Conservation (phyloP, 139 green algal species). For the Chloropicon primus region DNA sequence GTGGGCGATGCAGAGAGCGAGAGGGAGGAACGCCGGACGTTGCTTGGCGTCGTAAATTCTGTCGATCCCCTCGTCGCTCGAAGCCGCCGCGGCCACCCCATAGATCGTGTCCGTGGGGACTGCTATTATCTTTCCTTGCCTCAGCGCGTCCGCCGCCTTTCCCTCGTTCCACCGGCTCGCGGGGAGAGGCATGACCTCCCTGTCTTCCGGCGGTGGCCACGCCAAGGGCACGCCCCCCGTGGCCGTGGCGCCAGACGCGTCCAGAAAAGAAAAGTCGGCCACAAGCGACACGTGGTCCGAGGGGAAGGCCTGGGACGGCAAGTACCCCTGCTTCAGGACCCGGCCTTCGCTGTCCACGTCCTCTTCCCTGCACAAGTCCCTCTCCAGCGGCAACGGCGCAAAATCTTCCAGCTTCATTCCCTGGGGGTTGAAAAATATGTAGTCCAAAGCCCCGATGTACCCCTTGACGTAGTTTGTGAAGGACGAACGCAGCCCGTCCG, state of each 20-base stretch:
- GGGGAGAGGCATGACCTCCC: neutral
- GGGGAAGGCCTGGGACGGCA: neutral
- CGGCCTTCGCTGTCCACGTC: neutral
- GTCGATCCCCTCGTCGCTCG: slow-evolving; percentile 15
- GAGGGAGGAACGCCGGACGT: slow-evolving; percentile 17
- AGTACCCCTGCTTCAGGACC: neutral
- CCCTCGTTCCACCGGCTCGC: neutral
- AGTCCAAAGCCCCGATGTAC: neutral
- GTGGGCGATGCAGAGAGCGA: slow-evolving; percentile 51
- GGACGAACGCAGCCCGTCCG: neutral
- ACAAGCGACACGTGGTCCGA: neutral
- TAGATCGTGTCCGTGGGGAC: slow-evolving; percentile 31
- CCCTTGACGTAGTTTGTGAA: neutral
- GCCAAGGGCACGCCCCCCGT: neutral
- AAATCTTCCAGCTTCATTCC: neutral
- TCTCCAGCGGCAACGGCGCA: neutral
- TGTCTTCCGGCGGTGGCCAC: neutral
- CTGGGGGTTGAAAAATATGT: neutral
- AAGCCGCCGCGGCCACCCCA: slow-evolving; percentile 15
- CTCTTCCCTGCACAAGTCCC: neutral
- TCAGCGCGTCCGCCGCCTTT: slow-evolving; percentile 11
- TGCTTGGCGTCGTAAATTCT: slow-evolving; percentile 44
- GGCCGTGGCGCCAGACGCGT: neutral
- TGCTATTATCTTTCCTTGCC: slow-evolving; percentile 16
- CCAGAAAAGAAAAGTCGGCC: neutral